Percentiles rank a stretch among this genome's conserved stretches.
These are phyloP conservation scores for Neurospora sp. DNA, from an alignment of 2,329 filamentous ascomycete genomes.

Conservation along the genomic window DNA sequence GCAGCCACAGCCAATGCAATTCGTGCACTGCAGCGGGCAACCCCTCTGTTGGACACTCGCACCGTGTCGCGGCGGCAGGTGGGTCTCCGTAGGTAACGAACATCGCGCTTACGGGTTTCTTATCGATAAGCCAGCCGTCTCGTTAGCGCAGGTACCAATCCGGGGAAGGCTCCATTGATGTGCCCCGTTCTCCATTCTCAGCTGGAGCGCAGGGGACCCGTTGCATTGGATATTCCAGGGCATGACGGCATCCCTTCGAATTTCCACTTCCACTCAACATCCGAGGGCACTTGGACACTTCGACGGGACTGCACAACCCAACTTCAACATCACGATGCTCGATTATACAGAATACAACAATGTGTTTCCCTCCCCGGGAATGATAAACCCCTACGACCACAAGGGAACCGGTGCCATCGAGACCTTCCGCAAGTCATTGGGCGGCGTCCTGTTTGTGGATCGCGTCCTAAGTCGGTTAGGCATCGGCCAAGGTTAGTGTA, in stretches of 20 bases:
- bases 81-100: not conserved
- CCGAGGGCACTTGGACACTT: not conserved
- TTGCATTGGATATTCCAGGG: not conserved
- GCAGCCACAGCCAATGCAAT: not conserved
- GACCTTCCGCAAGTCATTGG: constrained; percentile 54
- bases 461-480: constrained; percentile 61
- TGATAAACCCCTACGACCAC: constrained; percentile 49
- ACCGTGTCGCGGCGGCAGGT: not conserved
- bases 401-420: constrained; percentile 53
- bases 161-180: not conserved
- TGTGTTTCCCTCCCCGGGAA: constrained; percentile 51
- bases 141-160: not conserved
- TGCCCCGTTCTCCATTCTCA: not conserved
- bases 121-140: not conserved
- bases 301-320: not conserved
- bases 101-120: not conserved
- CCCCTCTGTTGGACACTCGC: not conserved
- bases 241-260: not conserved
- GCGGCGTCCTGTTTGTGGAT: constrained; percentile 69
- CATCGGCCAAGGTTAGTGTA: constrained; percentile 51
- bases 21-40: not conserved
- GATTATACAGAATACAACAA: constrained; percentile 57
- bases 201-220: not conserved
- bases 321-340: constrained; percentile 34
- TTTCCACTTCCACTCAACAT: not conserved